These are phyloP conservation scores for Metschnikowia borealis DNA, from an alignment of 805 yeast species.

Conservation along the genomic window DNA sequence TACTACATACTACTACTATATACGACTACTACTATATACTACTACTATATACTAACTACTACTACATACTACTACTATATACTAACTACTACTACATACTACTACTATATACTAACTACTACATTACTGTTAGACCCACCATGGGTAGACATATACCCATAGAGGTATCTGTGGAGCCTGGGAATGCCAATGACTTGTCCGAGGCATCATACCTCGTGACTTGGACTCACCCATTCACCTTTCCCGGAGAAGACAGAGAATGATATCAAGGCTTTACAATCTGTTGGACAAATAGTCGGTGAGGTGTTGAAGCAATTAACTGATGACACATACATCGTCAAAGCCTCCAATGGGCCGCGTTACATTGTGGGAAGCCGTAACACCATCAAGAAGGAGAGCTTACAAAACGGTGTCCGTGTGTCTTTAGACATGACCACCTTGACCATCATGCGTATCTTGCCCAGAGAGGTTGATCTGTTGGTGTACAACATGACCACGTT, in stretches of 20 bases:
- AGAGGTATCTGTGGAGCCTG: no score
- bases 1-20: no score
- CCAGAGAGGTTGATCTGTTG: constrained; percentile 96
- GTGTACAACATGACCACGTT: constrained; percentile 98
- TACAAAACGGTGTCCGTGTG: constrained; percentile 93
- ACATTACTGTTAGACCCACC: no score
- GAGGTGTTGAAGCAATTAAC: constrained; percentile 94
- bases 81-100: no score
- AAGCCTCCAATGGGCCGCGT: constrained; percentile 95
- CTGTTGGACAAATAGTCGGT: constrained; percentile 96
- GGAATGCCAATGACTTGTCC: no score
- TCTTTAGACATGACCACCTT: constrained; percentile 96
- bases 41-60: no score
- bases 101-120: no score
- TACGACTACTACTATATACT: no score
- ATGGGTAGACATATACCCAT: no score
- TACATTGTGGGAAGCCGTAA: constrained; percentile 97
- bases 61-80: no score
- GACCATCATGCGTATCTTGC: constrained; percentile 94
- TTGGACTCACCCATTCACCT: no score
- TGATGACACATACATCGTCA: constrained; percentile 90
- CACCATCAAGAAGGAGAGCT: constrained; percentile 75
- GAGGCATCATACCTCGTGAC: no score
- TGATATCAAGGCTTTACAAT: constrained; percentile 93
- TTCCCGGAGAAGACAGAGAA: constrained; percentile 95